Percentiles rank a stretch among this genome's conserved stretches.
These are phyloP conservation scores for Massariosphaeria phaeospora DNA, from an alignment of 495 filamentous ascomycete genomes.

Conservation along the genomic window DNA sequence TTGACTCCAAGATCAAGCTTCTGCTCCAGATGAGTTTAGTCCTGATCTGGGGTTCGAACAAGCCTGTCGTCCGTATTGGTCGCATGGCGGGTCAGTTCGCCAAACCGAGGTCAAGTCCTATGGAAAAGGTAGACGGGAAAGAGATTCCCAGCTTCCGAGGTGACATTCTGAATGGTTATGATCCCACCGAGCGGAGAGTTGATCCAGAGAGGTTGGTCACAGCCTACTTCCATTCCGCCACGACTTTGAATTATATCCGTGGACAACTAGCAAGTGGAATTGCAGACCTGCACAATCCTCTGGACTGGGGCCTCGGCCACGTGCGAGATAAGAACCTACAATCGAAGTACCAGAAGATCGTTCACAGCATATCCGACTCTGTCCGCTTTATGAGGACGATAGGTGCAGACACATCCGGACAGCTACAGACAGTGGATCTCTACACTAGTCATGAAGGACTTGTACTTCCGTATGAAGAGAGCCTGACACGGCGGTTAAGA, in stretches of 20 bases:
- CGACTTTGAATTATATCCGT: conserved; percentile 88
- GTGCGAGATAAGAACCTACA: conserved; percentile 78
- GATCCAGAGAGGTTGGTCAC: conserved; percentile 81
- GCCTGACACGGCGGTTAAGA: conserved; percentile 68
- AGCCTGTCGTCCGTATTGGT: conserved; percentile 89
- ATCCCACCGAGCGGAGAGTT: conserved; percentile 61
- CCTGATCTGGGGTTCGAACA: conserved; percentile 82
- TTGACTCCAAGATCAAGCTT: conserved; percentile 94
- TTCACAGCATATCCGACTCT: conserved; percentile 81
- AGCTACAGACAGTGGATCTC: conserved; percentile 88
- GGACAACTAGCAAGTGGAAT: conserved; percentile 79
- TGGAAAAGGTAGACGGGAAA: conserved; percentile 71
- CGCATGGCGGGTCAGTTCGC: conserved; percentile 97
- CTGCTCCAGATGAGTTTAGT: conserved; percentile 94
- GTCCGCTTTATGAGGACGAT: conserved; percentile 93
- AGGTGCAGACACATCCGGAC: conserved; percentile 78
- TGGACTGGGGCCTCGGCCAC: conserved; percentile 95
- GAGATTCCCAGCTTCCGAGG: conserved; percentile 87
- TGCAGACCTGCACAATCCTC: conserved; percentile 84
- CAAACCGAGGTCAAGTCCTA: conserved; percentile 86
- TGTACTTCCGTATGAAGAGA: conserved; percentile 89
- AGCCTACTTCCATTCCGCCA: conserved; percentile 92
- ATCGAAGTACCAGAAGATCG: conserved; percentile 75
- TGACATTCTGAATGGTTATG: conserved; percentile 91
- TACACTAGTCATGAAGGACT: conserved; percentile 95